Conservation (phyloP, 1,284 basidiomycete species). For the Puccinia hordei region DNA sequence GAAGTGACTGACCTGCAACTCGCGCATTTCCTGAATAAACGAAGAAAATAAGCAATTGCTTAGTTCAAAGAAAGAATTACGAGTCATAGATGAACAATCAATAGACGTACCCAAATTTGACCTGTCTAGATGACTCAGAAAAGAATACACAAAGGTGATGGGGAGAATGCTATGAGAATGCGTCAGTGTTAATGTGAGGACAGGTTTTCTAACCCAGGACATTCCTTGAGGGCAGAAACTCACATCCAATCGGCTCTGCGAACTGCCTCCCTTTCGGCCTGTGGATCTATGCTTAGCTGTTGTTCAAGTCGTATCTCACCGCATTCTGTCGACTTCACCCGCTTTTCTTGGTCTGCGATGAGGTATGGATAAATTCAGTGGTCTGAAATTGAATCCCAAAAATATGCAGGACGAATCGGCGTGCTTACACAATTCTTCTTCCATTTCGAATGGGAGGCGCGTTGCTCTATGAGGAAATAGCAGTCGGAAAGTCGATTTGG, state of each 20-base stretch:
- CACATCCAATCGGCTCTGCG: conserved; percentile 26
- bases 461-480: background rate
- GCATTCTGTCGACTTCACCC: background rate
- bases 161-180: conserved; percentile 24
- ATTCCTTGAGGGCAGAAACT: background rate
- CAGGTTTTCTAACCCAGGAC: background rate
- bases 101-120: conserved; percentile 42
- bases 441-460: background rate
- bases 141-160: conserved; percentile 34
- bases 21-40: conserved; percentile 42
- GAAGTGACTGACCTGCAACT: conserved; percentile 37
- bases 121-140: conserved; percentile 49
- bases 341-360: conserved; percentile 3
- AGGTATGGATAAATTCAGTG: background rate
- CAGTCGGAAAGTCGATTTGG: background rate
- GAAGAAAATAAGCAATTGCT: background rate
- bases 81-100: background rate
- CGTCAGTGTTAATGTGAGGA: background rate
- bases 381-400: too few species aligned
- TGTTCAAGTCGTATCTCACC: background rate
- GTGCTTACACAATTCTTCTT: background rate
- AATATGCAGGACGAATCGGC: background rate
- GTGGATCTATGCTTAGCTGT: conserved; percentile 6
- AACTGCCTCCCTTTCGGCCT: conserved; percentile 12
- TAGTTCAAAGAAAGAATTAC: background rate